phyloP scores from a whole-genome alignment of 2,329 filamentous ascomycete species.

The Aciculosporium take region DNA sequence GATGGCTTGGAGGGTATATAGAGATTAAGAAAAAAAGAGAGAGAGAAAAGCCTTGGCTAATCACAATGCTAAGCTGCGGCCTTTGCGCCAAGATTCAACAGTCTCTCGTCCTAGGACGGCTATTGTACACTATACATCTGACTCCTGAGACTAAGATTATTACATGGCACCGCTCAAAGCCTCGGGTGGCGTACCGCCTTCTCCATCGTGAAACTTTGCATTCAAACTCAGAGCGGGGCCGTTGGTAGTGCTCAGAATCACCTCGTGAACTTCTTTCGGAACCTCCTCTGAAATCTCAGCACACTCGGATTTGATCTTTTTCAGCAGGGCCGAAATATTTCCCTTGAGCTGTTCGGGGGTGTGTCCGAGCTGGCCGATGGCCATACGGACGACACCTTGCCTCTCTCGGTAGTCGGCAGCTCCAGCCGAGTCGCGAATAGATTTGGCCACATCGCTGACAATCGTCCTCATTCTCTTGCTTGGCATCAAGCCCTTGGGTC shows the following conservation, averaged over 20 bases:
- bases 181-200: slow-evolving; percentile 39
- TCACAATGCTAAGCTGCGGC: slow-evolving; percentile 14
- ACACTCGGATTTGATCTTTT: slow-evolving; percentile 66
- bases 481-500: slow-evolving; percentile 87
- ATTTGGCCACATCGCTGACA: slow-evolving; percentile 60
- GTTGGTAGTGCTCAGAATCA: slow-evolving; percentile 76
- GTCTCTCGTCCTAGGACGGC: slow-evolving; percentile 17
- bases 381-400: slow-evolving; percentile 69
- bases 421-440: slow-evolving; percentile 70
- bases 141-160: slow-evolving; percentile 7
- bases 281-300: slow-evolving; percentile 46
- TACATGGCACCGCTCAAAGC: slow-evolving; percentile 42
- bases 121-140: slow-evolving; percentile 25
- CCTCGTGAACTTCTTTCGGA: slow-evolving; percentile 36
- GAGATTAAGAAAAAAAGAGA: background rate
- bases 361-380: slow-evolving; percentile 83
- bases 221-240: slow-evolving; percentile 77
- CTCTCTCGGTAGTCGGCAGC: slow-evolving; percentile 79
- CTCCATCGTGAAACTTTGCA: slow-evolving; percentile 55
- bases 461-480: slow-evolving; percentile 79
- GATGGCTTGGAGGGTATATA: background rate
- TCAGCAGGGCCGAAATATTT: slow-evolving; percentile 70
- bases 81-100: slow-evolving; percentile 8
- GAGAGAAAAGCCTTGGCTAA: slow-evolving; percentile 10
- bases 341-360: slow-evolving; percentile 72